Conservation (phyloP, 2,329 filamentous ascomycete genomes). For the Raffaelea deltoideospora region DNA sequence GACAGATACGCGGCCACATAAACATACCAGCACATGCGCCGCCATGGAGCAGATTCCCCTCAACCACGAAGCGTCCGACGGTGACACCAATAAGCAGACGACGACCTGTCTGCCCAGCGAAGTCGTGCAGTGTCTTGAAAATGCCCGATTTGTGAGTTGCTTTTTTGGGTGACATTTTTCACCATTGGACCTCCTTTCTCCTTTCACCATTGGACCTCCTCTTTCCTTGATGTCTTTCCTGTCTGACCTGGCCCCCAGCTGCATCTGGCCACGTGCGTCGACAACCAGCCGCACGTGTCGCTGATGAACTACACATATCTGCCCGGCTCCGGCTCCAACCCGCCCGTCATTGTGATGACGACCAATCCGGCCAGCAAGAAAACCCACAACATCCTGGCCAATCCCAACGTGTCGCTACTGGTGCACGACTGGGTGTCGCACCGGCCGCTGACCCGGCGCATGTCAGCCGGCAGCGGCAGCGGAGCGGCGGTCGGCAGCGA, state of each 20-base stretch:
- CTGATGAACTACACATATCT: constrained; percentile 99
- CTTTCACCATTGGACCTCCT: no score
- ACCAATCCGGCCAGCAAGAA: constrained; percentile 68
- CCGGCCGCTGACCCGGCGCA: constrained; percentile 58
- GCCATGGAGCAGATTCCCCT: constrained; percentile 51
- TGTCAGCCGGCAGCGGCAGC: constrained; percentile 37
- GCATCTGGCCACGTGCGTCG: constrained; percentile 80
- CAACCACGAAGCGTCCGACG: constrained; percentile 60
- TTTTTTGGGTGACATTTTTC: constrained; percentile 3
- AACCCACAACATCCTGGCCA: constrained; percentile 65
- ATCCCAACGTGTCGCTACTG: constrained; percentile 81
- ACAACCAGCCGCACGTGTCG: constrained; percentile 77
- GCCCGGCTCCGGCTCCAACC: constrained; percentile 46
- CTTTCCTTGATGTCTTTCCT: background rate
- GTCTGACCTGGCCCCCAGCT: constrained; percentile 40
- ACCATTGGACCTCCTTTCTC: no score
- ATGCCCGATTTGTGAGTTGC: constrained; percentile 72
- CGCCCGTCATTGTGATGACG: constrained; percentile 86
- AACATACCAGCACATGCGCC: no score
- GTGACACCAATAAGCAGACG: constrained; percentile 54
- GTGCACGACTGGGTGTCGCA: constrained; percentile 97
- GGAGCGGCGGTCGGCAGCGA: background rate
- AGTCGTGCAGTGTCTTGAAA: constrained; percentile 81
- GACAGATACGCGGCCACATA: no score
- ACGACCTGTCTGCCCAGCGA: constrained; percentile 62